Percentiles rank a stretch among this genome's conserved stretches.
Conservation (phyloP, 495 filamentous ascomycete genomes). For the Penicillium salamii region DNA sequence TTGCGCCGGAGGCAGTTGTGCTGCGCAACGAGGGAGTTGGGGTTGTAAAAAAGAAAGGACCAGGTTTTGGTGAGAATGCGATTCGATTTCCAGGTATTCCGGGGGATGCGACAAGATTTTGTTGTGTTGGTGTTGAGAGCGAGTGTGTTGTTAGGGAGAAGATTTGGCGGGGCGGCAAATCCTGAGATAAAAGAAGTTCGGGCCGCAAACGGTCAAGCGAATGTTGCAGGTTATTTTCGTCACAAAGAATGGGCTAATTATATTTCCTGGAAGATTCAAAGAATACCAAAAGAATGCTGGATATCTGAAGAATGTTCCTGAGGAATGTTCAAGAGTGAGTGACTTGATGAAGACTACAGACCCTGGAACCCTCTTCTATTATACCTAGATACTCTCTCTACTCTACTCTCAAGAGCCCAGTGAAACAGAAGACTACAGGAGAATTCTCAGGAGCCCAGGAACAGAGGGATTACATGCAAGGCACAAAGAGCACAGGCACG, state of each 20-base stretch:
- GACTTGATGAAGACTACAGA: no score
- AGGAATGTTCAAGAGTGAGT: neutral
- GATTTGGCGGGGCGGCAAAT: constrained; percentile 17
- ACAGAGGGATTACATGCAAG: constrained; percentile 11
- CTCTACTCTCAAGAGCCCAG: constrained; percentile 1
- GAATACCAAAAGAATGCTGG: neutral
- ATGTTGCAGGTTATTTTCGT: constrained; percentile 12
- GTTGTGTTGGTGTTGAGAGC: constrained; percentile 12
- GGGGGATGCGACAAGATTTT: constrained; percentile 28
- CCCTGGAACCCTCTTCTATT: constrained; percentile 10
- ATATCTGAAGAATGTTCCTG: neutral
- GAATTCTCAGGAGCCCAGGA: constrained; percentile 5
- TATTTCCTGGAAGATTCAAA: neutral
- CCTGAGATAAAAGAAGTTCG: constrained; percentile 25
- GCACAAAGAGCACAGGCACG: constrained; percentile 8
- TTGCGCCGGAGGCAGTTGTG: constrained; percentile 39
- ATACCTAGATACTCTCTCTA: constrained; percentile 4
- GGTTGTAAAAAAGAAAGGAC: constrained; percentile 20
- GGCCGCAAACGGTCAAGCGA: constrained; percentile 32
- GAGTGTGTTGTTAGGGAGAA: constrained; percentile 21
- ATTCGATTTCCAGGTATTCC: constrained; percentile 25
- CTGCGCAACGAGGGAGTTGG: constrained; percentile 21
- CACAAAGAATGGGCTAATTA: constrained; percentile 3
- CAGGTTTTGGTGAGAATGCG: constrained; percentile 19
- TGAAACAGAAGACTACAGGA: constrained; percentile 23